These are phyloP conservation scores for Pleodorina starrii DNA, from an alignment of 139 green algal species.

Conservation along the genomic window DNA sequence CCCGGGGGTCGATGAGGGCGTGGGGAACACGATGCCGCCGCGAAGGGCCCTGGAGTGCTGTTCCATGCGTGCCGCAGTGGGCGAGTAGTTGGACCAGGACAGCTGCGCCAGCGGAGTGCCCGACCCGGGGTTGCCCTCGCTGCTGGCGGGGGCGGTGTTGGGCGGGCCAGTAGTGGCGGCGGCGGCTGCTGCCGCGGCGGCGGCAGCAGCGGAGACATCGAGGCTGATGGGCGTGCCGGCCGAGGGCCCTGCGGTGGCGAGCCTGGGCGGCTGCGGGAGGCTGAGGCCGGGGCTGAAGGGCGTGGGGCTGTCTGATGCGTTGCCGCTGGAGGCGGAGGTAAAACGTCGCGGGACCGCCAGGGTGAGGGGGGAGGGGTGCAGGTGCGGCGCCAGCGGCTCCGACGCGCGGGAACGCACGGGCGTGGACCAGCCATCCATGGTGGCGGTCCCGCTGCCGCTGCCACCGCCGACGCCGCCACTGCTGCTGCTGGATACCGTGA, in stretches of 20 bases:
- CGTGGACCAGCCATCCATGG: neutral
- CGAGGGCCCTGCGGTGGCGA: neutral
- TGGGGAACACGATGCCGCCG: constrained; percentile 5
- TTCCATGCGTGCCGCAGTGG: neutral
- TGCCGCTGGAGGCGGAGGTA: neutral
- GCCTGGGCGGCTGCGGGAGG: neutral
- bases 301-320: neutral
- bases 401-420: neutral
- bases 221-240: neutral
- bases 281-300: neutral
- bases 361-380: neutral
- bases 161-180: neutral
- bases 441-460: neutral
- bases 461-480: neutral
- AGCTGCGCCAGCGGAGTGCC: neutral
- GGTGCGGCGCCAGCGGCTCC: neutral
- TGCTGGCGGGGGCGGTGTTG: neutral
- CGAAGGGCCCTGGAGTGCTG: neutral
- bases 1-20: neutral
- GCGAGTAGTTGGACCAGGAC: neutral
- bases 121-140: neutral
- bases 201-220: neutral
- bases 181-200: neutral
- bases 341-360: neutral
- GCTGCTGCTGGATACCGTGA: neutral